Evolutionary conservation across 306 rosid species (phyloP).

Genomic region (Vigna reflexopilosa): DNA sequence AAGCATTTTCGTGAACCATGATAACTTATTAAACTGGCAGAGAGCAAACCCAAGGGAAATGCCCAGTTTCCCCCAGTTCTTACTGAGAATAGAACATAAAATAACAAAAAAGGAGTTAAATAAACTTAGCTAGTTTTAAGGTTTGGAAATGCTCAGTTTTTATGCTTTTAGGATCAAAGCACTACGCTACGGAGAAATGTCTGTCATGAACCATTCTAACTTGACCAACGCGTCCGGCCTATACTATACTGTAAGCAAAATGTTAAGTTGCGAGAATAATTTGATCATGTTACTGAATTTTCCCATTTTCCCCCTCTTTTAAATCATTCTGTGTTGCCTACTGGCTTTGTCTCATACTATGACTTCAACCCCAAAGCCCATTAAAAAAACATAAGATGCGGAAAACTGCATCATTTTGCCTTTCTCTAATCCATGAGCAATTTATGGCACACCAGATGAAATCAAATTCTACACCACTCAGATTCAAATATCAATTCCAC

Average conservation of each 20-base stretch:
- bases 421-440: conserved; percentile 23
- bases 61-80: background rate
- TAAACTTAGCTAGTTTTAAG: background rate
- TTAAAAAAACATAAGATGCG: background rate
- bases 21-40: background rate
- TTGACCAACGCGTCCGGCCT: conserved; percentile 6
- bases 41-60: conserved; percentile 1
- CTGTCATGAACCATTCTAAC: background rate
- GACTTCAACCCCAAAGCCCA: conserved; percentile 4
- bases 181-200: background rate
- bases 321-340: background rate
- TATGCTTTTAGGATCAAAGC: conserved; percentile 28
- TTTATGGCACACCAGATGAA: conserved; percentile 21
- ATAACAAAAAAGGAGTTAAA: background rate
- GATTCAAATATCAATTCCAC: conserved; percentile 25
- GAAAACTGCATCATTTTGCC: conserved; percentile 6
- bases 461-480: conserved; percentile 18
- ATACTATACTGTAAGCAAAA: conserved; percentile 6
- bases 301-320: background rate
- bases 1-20: conserved; percentile 13
- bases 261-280: conserved; percentile 30
- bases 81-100: conserved; percentile 2
- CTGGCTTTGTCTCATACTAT: background rate
- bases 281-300: background rate
- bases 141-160: background rate